phyloP scores from a whole-genome alignment of 177 flowering plant genomes.

The Vitis hybrid region DNA sequence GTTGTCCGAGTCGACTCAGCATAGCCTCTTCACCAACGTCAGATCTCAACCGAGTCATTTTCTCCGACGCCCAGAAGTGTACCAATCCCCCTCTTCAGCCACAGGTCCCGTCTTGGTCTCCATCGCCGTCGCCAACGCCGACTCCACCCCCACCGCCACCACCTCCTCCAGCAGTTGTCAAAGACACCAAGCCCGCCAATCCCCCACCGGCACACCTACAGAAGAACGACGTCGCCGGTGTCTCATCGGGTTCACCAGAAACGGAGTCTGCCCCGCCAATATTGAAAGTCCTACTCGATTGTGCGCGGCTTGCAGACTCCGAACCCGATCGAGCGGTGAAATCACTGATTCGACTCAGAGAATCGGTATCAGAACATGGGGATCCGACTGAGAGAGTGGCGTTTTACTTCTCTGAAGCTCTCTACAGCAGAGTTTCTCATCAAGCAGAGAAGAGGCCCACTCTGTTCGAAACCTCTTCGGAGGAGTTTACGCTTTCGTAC shows the following conservation, averaged over 20 bases:
- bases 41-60: conserved; percentile 63
- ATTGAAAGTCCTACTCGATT: conserved; percentile 49
- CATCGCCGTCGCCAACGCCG: conserved; percentile 21
- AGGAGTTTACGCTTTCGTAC: conserved; percentile 68
- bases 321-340: conserved; percentile 56
- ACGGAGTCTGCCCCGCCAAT: conserved; percentile 43
- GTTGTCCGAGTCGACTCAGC: conserved; percentile 52
- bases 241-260: conserved; percentile 25
- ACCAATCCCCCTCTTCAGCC: conserved; percentile 12
- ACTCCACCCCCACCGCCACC: conserved; percentile 20
- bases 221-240: conserved; percentile 5
- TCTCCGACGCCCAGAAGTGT: conserved; percentile 36
- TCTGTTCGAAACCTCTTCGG: conserved; percentile 32
- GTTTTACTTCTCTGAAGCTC: conserved; percentile 70
- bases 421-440: conserved; percentile 33
- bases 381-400: conserved; percentile 67
- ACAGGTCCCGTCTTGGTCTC: conserved; percentile 27
- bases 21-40: conserved; percentile 34
- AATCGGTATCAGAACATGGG: conserved; percentile 58
- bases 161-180: conserved; percentile 9
- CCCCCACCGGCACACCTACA: conserved; percentile 13
- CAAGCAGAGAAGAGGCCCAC: conserved; percentile 18
- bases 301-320: conserved; percentile 56
- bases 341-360: conserved; percentile 46
- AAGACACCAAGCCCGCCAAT: conserved; percentile 8